phyloP scores from a whole-genome alignment of 2,329 filamentous ascomycete genomes.

The Arthrobotrys musiformis region DNA sequence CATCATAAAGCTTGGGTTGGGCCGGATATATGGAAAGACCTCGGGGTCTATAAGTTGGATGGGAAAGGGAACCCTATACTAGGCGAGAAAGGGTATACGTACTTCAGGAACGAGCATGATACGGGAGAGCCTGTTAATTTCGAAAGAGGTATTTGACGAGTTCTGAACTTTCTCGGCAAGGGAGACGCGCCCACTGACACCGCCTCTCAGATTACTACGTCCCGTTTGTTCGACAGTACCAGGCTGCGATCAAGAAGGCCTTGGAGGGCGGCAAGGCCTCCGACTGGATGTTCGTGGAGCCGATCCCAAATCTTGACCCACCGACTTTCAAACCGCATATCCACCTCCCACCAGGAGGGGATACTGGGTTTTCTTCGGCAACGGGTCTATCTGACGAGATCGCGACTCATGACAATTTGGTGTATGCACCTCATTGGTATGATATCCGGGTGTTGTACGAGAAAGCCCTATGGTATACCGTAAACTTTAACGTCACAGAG shows the following conservation, averaged over 20 bases:
- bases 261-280: constrained; percentile 60
- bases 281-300: constrained; percentile 63
- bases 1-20: constrained; percentile 60
- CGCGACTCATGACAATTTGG: constrained; percentile 60
- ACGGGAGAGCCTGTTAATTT: constrained; percentile 63
- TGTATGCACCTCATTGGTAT: constrained; percentile 65
- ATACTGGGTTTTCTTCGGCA: constrained; percentile 57
- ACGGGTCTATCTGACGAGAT: constrained; percentile 59
- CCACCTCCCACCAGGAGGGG: constrained; percentile 55
- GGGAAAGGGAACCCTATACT: constrained; percentile 61
- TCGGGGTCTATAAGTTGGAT: constrained; percentile 61
- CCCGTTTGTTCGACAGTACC: constrained; percentile 62
- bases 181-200: neutral
- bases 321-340: constrained; percentile 61
- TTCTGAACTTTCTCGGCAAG: neutral
- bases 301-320: constrained; percentile 64
- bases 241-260: constrained; percentile 60
- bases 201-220: constrained; percentile 62
- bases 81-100: constrained; percentile 60
- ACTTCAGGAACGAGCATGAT: constrained; percentile 63
- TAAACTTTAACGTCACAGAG: constrained; percentile 63
- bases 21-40: constrained; percentile 63
- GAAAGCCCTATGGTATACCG: constrained; percentile 63
- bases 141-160: constrained; percentile 59
- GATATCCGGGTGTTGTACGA: constrained; percentile 65